Evolutionary conservation across 305 asterid species (phyloP).

Genomic region (Fraxinus floribunda): DNA sequence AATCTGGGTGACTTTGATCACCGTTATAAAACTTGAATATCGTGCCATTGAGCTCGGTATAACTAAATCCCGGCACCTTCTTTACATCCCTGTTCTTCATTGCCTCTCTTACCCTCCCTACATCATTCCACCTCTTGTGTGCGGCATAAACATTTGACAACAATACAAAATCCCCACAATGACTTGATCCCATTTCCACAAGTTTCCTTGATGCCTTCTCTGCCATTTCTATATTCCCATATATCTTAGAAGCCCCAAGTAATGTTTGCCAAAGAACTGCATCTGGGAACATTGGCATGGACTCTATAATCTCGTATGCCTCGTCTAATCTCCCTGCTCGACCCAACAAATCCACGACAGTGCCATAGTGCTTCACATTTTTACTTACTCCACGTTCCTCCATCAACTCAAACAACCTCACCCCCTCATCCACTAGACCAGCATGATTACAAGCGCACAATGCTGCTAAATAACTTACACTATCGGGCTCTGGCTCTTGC

Average conservation of each 20-base stretch:
- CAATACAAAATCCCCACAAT: constrained; percentile 83
- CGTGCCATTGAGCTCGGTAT: constrained; percentile 55
- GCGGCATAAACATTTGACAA: constrained; percentile 84
- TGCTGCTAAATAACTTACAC: constrained; percentile 68
- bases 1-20: constrained; percentile 54
- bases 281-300: constrained; percentile 69
- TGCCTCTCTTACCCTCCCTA: constrained; percentile 71
- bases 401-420: constrained; percentile 62
- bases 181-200: constrained; percentile 70
- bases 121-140: constrained; percentile 76
- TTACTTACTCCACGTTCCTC: constrained; percentile 43
- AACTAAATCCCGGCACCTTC: constrained; percentile 89
- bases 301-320: constrained; percentile 55
- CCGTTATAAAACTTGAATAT: constrained; percentile 65
- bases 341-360: constrained; percentile 81
- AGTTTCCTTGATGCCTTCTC: constrained; percentile 83
- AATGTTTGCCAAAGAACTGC: constrained; percentile 88
- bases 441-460: constrained; percentile 88
- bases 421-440: constrained; percentile 90
- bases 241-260: constrained; percentile 80
- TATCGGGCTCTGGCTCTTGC: constrained; percentile 51
- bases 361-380: constrained; percentile 83
- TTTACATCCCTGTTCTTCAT: constrained; percentile 68
- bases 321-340: constrained; percentile 72
- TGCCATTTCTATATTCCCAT: constrained; percentile 72